phyloP scores from a whole-genome alignment of 2,329 filamentous ascomycete species.

The Xylaria polymorpha region DNA sequence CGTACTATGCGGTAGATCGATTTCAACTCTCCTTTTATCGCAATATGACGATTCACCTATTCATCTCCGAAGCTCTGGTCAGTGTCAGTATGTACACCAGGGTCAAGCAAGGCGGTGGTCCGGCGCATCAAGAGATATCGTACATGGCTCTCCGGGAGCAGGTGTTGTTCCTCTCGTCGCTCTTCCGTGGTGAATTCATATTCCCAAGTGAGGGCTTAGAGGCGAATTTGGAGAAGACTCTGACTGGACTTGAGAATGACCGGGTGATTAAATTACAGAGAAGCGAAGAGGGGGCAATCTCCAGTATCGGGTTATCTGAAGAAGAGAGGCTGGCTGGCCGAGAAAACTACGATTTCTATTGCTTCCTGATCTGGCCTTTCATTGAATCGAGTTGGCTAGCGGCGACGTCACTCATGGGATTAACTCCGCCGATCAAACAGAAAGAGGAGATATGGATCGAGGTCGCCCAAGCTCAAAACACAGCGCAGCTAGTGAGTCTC shows the following conservation, averaged over 20 bases:
- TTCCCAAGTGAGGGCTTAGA: slow-evolving; percentile 88
- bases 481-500: slow-evolving; percentile 77
- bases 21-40: slow-evolving; percentile 99
- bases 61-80: slow-evolving; percentile 92
- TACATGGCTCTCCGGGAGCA: slow-evolving; percentile 80
- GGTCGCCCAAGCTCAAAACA: slow-evolving; percentile 79
- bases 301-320: slow-evolving; percentile 77
- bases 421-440: slow-evolving; percentile 75
- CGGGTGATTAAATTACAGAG: slow-evolving; percentile 77
- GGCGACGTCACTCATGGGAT: slow-evolving; percentile 85
- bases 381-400: slow-evolving; percentile 95
- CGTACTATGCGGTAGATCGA: slow-evolving; percentile 92
- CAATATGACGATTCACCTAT: slow-evolving; percentile 99
- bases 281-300: slow-evolving; percentile 66
- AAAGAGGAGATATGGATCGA: slow-evolving; percentile 82
- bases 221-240: slow-evolving; percentile 82
- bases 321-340: slow-evolving; percentile 81
- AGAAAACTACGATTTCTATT: slow-evolving; percentile 99
- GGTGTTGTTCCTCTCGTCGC: slow-evolving; percentile 88
- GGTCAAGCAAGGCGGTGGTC: slow-evolving; percentile 91
- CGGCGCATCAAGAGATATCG: slow-evolving; percentile 79
- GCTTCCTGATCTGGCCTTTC: slow-evolving; percentile 98
- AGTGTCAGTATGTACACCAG: slow-evolving; percentile 90
- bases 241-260: slow-evolving; percentile 81
- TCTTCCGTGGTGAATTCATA: slow-evolving; percentile 97